Evolutionary conservation across 495 filamentous ascomycete species (phyloP).

Genomic region (Hypoxylon crocopeplum): DNA sequence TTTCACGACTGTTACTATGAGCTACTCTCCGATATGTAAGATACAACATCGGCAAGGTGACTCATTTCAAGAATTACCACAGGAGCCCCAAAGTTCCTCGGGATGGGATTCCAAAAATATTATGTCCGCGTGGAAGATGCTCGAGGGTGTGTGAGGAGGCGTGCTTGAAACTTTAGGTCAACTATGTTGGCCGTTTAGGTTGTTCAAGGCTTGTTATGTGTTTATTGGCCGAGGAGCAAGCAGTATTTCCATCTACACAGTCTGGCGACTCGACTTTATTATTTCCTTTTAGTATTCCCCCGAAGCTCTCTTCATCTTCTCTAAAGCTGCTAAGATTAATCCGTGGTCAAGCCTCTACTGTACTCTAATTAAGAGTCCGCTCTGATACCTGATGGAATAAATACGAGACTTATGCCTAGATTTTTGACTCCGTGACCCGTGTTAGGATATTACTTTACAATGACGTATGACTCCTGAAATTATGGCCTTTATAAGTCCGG

Average conservation of each 20-base stretch:
- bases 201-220: conserved; percentile 35
- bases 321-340: conserved; percentile 46
- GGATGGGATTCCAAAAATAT: conserved; percentile 35
- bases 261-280: conserved; percentile 43
- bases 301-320: conserved; percentile 41
- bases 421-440: conserved; percentile 13
- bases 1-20: conserved; percentile 33
- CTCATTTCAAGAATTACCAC: conserved; percentile 28
- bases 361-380: conserved; percentile 54
- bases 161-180: conserved; percentile 32
- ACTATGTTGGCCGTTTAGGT: conserved; percentile 23
- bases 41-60: conserved; percentile 10
- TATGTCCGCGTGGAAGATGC: conserved; percentile 21
- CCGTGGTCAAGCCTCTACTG: conserved; percentile 41
- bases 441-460: no score
- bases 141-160: conserved; percentile 29
- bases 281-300: conserved; percentile 49
- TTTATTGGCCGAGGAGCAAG: conserved; percentile 41
- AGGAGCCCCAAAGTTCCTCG: conserved; percentile 23
- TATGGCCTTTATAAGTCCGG: no score
- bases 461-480: no score
- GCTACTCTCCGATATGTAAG: conserved; percentile 15
- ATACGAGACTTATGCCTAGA: conserved; percentile 44
- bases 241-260: conserved; percentile 40
- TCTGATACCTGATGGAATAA: conserved; percentile 56